These are phyloP conservation scores for Quercus tomentella DNA, from an alignment of 331 rosid genomes.

Conservation along the genomic window DNA sequence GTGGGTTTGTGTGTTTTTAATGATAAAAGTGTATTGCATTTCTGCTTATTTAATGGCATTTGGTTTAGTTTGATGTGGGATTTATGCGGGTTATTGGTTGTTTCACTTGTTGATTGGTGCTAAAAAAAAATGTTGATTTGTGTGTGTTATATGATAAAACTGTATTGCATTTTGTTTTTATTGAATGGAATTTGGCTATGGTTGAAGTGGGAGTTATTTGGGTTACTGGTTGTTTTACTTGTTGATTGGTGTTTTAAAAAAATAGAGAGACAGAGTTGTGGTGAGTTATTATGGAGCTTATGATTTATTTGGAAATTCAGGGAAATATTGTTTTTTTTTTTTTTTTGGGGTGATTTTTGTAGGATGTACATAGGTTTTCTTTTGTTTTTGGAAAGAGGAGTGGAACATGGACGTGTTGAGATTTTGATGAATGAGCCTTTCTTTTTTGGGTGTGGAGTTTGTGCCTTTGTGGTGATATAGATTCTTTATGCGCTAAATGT, in stretches of 20 bases:
- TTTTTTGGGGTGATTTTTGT: background rate
- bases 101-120: too few species aligned
- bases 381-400: background rate
- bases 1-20: too few species aligned
- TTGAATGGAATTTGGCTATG: background rate
- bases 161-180: too few species aligned
- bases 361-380: background rate
- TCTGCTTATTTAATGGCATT: too few species aligned
- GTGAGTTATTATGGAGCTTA: background rate
- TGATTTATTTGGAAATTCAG: background rate
- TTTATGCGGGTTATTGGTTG: too few species aligned
- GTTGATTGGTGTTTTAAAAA: background rate
- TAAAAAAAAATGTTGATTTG: too few species aligned
- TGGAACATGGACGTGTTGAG: background rate
- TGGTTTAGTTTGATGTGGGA: too few species aligned
- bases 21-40: too few species aligned
- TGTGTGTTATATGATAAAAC: background rate
- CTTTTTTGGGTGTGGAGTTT: background rate
- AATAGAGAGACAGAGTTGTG: background rate
- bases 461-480: background rate
- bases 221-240: background rate
- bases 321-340: background rate
- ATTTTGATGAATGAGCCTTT: background rate
- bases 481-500: background rate
- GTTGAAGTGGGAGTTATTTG: background rate